Base-by-base conservation (phyloP, 2,329 filamentous ascomycete genomes). In the Pseudogymnoascus sp. region DNA sequence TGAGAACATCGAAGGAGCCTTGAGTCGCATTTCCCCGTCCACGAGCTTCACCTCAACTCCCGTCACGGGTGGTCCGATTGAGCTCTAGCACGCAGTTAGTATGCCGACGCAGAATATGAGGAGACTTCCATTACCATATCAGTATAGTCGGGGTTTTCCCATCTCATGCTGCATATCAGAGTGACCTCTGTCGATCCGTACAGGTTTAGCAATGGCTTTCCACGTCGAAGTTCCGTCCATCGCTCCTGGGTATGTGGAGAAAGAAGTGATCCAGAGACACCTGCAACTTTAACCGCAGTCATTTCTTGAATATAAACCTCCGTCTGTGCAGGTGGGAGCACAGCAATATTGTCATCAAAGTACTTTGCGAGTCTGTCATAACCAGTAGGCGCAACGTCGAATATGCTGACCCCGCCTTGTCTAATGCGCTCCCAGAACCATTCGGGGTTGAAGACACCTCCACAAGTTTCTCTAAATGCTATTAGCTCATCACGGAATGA, bases 401-500 rank as follows among this genome's bases (percentile, higher is more conserved):
- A 67, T 47, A 67, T 61, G 19, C 63, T 66, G 37, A 68, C 64
- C 16, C 61, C 67, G 7, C 66, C 67, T 59, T 66, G 35, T 33
- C 63, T 66, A 50, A 68, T 65, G 8, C 67, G 64, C 33, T 68
- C 66, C 67, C 67, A 68, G 50, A 68, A 68, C 66, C 65, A 68
- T 33, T 64, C 64, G 19, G 64, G 64, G 61, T 65, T 61, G 42
- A 67, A 68, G 24, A 66, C 63, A 11, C 62, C 62, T 13, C 62
- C 62, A 61, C 64, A 67, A 6, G 62, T 65, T 33, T 68, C 66
- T 59, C 66, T 67, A 59, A 16, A 29, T n/a, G 47, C 11, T 21
- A 40, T 64, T 61, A 64, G 61, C 11, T 59, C 50, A 53, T 35
- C 10, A 42, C 7, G 7, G 16, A 40, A 16, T 35, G 8, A 62